Percentiles rank a stretch among this genome's conserved stretches.
phyloP scores from a whole-genome alignment of 208 protist species.

The Crithidia bombi region DNA sequence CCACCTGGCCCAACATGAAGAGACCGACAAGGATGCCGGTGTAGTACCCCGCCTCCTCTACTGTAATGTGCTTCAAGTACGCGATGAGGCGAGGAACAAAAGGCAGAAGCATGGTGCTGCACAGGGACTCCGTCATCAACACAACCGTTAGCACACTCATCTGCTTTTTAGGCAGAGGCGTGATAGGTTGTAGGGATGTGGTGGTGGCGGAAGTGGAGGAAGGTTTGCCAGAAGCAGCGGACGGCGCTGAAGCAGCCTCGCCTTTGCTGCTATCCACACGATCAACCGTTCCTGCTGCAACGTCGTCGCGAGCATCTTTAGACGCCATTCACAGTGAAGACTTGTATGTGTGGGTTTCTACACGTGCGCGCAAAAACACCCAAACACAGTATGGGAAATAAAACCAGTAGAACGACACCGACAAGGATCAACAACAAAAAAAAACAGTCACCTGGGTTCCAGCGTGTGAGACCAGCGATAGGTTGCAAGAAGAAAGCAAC shows the following conservation, averaged over 20 bases:
- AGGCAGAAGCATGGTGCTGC: slow-evolving; percentile 72
- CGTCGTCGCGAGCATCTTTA: not conserved
- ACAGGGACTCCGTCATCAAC: slow-evolving; percentile 76
- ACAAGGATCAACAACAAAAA: no score
- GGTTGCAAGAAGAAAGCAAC: no score
- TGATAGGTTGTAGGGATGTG: slow-evolving; percentile 13
- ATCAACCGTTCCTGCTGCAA: not conserved
- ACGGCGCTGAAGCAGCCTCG: no score
- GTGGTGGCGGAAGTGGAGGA: no score
- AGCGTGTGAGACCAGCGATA: no score
- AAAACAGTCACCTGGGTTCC: no score
- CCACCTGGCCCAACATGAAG: slow-evolving; percentile 85
- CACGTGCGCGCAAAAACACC: no score
- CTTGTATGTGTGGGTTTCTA: no score
- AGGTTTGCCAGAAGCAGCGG: not conserved
- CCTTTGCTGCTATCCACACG: no score
- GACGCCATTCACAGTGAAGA: not conserved
- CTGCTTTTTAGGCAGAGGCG: slow-evolving; percentile 68
- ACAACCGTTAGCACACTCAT: slow-evolving; percentile 62
- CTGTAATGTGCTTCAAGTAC: slow-evolving; percentile 42
- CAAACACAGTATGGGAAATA: no score
- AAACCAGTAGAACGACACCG: no score
- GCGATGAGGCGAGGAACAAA: slow-evolving; percentile 75
- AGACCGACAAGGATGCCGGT: slow-evolving; percentile 69
- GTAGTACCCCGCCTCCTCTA: slow-evolving; percentile 57